Evolutionary conservation across 176 grass and related monocot species (phyloP).

Genomic region (Oryza australiensis): DNA sequence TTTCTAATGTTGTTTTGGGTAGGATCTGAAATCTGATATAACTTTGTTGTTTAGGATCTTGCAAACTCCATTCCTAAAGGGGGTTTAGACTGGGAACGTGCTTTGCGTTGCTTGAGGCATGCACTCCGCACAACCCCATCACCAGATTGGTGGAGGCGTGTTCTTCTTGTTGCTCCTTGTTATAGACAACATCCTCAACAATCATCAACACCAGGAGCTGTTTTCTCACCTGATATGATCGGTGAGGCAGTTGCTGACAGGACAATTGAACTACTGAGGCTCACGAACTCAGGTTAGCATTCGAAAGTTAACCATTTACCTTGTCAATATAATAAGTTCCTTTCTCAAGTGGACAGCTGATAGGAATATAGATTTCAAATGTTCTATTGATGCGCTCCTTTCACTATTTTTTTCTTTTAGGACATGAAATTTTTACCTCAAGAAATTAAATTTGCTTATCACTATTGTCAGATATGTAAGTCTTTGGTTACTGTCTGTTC

Average conservation of each 20-base stretch:
- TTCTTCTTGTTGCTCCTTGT: constrained; percentile 95
- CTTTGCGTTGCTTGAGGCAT: constrained; percentile 94
- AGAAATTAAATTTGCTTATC: constrained; percentile 22
- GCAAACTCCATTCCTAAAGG: constrained; percentile 85
- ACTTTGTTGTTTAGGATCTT: constrained; percentile 72
- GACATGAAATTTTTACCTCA: neutral
- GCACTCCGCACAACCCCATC: constrained; percentile 93
- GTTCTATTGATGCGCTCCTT: constrained; percentile 8
- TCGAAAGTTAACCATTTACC: constrained; percentile 25
- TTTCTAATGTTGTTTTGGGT: constrained; percentile 11
- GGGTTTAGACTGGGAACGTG: constrained; percentile 94
- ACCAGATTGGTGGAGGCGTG: constrained; percentile 98
- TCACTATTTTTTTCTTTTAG: constrained; percentile 2
- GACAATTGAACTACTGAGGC: constrained; percentile 80
- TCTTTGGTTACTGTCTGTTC: constrained; percentile 28
- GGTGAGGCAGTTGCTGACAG: constrained; percentile 95
- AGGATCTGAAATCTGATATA: constrained; percentile 26
- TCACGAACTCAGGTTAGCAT: constrained; percentile 82
- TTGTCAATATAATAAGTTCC: constrained; percentile 18
- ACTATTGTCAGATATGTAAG: neutral
- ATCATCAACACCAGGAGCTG: constrained; percentile 87
- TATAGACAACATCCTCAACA: constrained; percentile 73
- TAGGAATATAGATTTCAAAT: neutral
- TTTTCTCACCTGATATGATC: constrained; percentile 98
- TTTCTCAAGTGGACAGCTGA: constrained; percentile 24